A percentile compares a stretch with the other conserved stretches of the same genome.
These are phyloP conservation scores for Mrakia hoshinonis DNA, from an alignment of 768 basidiomycete genomes.

Conservation along the genomic window DNA sequence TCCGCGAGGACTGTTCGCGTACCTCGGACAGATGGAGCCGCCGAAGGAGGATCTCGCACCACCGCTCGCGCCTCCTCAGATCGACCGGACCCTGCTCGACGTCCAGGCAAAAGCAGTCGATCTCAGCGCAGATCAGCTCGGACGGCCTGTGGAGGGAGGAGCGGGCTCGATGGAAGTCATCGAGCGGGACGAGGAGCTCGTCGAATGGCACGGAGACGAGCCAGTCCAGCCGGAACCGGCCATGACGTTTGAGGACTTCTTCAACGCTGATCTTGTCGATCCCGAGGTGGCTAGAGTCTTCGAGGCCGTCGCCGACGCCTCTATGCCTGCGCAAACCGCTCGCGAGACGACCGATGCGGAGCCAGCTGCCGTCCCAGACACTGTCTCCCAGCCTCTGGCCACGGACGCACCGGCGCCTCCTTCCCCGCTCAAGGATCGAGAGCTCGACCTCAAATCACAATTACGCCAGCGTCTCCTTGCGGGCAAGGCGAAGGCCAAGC, in stretches of 20 bases:
- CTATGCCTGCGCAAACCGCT: background rate
- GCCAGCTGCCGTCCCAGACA: background rate
- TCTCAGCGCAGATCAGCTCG: background rate
- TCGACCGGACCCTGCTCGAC: slow-evolving; percentile 7
- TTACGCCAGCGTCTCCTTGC: background rate
- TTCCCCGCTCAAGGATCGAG: background rate
- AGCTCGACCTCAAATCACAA: background rate
- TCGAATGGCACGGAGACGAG: background rate
- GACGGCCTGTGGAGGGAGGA: background rate
- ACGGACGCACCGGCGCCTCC: background rate
- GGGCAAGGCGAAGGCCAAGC: background rate
- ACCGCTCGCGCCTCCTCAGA: background rate
- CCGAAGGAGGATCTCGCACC: background rate
- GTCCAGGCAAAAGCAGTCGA: background rate
- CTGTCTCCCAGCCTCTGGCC: background rate
- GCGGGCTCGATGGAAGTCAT: slow-evolving; percentile 3
- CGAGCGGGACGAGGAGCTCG: slow-evolving; percentile 2
- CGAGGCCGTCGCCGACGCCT: background rate
- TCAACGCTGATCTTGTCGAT: too few relatives aligned
- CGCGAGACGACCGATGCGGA: background rate
- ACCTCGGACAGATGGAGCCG: background rate
- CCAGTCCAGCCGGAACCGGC: background rate
- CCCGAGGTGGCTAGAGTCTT: background rate
- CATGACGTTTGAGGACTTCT: background rate
- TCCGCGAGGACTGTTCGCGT: background rate